These are phyloP conservation scores for Reticulascus tulasneorum DNA, from an alignment of 2,329 filamentous ascomycete genomes.

Conservation along the genomic window DNA sequence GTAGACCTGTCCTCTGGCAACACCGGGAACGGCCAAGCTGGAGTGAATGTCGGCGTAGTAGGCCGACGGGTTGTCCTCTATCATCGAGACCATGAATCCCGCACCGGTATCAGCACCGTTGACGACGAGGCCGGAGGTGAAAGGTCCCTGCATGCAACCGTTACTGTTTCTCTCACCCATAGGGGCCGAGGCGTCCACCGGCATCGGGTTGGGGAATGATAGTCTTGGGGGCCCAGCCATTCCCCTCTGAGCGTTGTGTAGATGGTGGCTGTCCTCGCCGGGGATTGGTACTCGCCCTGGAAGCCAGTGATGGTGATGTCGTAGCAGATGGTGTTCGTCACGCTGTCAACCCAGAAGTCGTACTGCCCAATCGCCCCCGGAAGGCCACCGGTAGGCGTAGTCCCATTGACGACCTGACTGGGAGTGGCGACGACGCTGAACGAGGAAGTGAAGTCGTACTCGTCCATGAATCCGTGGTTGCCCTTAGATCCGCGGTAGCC, in stretches of 20 bases:
- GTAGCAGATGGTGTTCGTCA: conserved; percentile 24
- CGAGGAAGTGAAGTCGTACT: conserved; percentile 37
- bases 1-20: conserved; percentile 40
- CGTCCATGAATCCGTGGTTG: too few species aligned
- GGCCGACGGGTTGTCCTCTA: conserved; percentile 40
- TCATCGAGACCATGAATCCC: conserved; percentile 40
- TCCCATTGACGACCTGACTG: conserved; percentile 41
- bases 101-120: conserved; percentile 39
- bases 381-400: conserved; percentile 24
- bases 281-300: conserved; percentile 38
- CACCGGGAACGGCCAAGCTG: conserved; percentile 35
- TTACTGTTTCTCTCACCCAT: conserved; percentile 16
- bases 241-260: conserved; percentile 41
- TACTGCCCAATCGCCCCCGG: conserved; percentile 40
- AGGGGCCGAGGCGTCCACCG: conserved; percentile 24
- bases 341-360: conserved; percentile 44
- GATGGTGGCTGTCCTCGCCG: conserved; percentile 45
- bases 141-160: conserved; percentile 31
- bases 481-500: too few species aligned
- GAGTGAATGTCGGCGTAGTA: conserved; percentile 49
- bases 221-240: conserved; percentile 40
- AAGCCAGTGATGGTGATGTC: conserved; percentile 45
- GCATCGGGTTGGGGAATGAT: conserved; percentile 40
- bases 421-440: conserved; percentile 41
- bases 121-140: conserved; percentile 35